Evolutionary conservation across 192 early-diverging fungal genomes (phyloP).

Genomic region (Coemansia sp.): DNA sequence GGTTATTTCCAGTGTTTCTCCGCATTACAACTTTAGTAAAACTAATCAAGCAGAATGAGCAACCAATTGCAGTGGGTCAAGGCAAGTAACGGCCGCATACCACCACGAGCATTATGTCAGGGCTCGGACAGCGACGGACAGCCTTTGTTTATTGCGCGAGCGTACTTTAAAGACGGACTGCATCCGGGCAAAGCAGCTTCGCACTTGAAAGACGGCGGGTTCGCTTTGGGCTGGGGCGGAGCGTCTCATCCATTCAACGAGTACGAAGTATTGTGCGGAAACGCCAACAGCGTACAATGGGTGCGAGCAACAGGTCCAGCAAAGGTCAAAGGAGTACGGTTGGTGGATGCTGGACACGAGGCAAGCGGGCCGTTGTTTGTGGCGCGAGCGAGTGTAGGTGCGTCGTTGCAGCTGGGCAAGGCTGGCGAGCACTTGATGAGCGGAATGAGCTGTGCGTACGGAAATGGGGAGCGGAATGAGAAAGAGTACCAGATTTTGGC

Average conservation of each 20-base stretch:
- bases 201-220: conserved; percentile 49
- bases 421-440: conserved; percentile 29
- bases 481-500: conserved; percentile 32
- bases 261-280: conserved; percentile 62
- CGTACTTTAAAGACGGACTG: conserved; percentile 52
- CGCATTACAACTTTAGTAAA: background rate
- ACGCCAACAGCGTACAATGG: conserved; percentile 53
- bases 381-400: conserved; percentile 22
- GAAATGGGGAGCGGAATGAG: conserved; percentile 18
- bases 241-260: conserved; percentile 42
- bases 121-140: conserved; percentile 57
- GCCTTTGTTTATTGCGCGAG: conserved; percentile 58
- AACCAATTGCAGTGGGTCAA: conserved; percentile 30
- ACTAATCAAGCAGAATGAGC: background rate
- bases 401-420: conserved; percentile 45
- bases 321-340: background rate
- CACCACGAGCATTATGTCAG: conserved; percentile 45
- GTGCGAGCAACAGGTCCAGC: conserved; percentile 45
- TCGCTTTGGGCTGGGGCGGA: conserved; percentile 55
- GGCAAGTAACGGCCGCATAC: conserved; percentile 29
- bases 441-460: conserved; percentile 40
- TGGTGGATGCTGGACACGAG: conserved; percentile 41
- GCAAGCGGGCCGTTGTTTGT: conserved; percentile 43
- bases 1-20: background rate
- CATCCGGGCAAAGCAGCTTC: conserved; percentile 54